Percentiles rank a stretch among this genome's conserved stretches.
These are phyloP conservation scores for Suhomyces tanzawaensis DNA, from an alignment of 805 yeast genomes.

Conservation along the genomic window DNA sequence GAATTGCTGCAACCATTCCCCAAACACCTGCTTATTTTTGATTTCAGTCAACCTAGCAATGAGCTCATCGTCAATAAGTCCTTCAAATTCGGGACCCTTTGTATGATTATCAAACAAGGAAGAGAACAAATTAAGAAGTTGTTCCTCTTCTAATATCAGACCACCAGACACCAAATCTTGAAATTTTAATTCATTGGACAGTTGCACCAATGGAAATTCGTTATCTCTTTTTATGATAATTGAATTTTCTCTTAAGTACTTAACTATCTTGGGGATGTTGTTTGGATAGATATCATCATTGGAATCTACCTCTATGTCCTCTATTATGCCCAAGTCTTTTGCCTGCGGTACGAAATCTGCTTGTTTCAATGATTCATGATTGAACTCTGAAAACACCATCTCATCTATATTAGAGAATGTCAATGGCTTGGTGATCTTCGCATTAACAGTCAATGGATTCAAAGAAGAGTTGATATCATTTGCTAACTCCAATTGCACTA, in stretches of 20 bases:
- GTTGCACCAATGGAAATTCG: slow-evolving; percentile 24
- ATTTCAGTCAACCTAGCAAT: slow-evolving; percentile 13
- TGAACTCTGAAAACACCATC: slow-evolving; percentile 47
- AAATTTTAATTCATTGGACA: slow-evolving; percentile 15
- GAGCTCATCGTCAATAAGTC: slow-evolving; percentile 10
- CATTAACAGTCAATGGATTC: slow-evolving; percentile 23
- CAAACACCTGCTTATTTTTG: slow-evolving; percentile 45
- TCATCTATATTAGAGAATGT: slow-evolving; percentile 43
- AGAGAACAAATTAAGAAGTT: slow-evolving; percentile 57
- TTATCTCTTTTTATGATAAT: slow-evolving; percentile 21
- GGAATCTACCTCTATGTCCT: slow-evolving; percentile 3
- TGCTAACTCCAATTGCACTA: slow-evolving; percentile 56
- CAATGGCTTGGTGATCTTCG: slow-evolving; percentile 14
- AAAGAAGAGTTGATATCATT: slow-evolving; percentile 44
- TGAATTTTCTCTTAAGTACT: slow-evolving; percentile 22
- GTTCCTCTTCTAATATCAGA: slow-evolving; percentile 20
- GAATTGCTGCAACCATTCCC: slow-evolving; percentile 55
- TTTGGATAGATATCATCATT: slow-evolving; percentile 11
- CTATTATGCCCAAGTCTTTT: neutral
- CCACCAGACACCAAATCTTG: slow-evolving; percentile 15
- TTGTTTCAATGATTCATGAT: slow-evolving; percentile 17
- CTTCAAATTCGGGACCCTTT: slow-evolving; percentile 1
- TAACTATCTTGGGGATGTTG: slow-evolving; percentile 15
- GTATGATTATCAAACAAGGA: slow-evolving; percentile 47
- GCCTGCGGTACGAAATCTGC: slow-evolving; percentile 23